These are phyloP conservation scores for Lactifluus piperatus DNA, from an alignment of 768 basidiomycete genomes.

Conservation along the genomic window DNA sequence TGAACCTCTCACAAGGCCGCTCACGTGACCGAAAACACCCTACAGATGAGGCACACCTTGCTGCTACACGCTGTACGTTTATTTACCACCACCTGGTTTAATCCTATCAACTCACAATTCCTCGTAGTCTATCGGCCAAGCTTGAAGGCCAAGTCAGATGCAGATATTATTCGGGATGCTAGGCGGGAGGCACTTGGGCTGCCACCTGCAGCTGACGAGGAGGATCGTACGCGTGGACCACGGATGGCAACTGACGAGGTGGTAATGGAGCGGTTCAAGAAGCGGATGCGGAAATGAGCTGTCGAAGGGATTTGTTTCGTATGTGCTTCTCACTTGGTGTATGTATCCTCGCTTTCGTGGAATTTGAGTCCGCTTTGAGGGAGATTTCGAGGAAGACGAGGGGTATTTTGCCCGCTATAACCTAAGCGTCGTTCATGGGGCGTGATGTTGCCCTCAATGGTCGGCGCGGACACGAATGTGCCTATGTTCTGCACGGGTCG, in stretches of 20 bases:
- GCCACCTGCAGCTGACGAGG: conserved; percentile 41
- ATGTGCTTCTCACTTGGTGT: background rate
- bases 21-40: conserved; percentile 43
- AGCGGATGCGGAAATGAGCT: conserved; percentile 73
- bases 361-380: no score
- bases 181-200: conserved; percentile 82
- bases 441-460: no score
- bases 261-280: conserved; percentile 97
- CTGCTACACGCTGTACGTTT: conserved; percentile 75
- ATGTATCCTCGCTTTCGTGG: background rate
- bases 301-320: background rate
- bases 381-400: no score
- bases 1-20: conserved; percentile 67
- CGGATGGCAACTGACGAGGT: conserved; percentile 90
- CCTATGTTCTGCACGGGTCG: no score
- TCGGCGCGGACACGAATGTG: no score
- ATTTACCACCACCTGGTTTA: background rate
- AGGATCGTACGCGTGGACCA: conserved; percentile 35
- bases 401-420: no score
- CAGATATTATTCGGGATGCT: conserved; percentile 80
- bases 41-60: conserved; percentile 75
- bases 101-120: background rate
- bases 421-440: no score
- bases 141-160: conserved; percentile 75
- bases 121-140: conserved; percentile 75